Base-by-base conservation (phyloP, 2,329 filamentous ascomycete species). In the Penicillium sp. region DNA sequence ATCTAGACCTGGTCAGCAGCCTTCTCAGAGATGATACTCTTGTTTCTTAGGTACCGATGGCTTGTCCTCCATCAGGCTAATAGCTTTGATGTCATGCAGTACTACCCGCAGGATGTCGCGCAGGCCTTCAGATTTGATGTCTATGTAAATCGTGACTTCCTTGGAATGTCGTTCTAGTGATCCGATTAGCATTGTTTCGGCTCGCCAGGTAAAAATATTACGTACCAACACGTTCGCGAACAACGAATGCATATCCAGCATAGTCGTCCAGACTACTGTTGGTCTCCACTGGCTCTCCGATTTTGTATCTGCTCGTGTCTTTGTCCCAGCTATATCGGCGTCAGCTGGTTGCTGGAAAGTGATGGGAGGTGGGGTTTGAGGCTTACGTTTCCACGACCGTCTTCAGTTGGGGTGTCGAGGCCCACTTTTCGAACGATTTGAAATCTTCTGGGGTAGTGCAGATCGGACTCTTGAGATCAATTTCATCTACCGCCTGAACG, bases 171-270 rank as follows among this genome's bases (percentile, higher is more conserved):
- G 45, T 47, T 51, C 49, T 51, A 38, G 38, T 51, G 7, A 19
- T 51, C 38, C 30, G 0, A 11, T 51, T 35, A 51, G 49, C 3
- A 51, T 38, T 35, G 29, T 5, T 38, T 35, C 49, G 49, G 49
- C 29, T 35, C 9, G 49, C 29, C 3, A 35, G 7, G n/a, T n/a
- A 30, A 49, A 51, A 35, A 35, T 38, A 35, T 51, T 21, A 51
- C 29, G 49, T 35, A 51, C 49, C 49, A 38, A 51, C 30, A 51
- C 49, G 49, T 35, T 35, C 49, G 30, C 49, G 49, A 9, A 51
- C 49, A 51, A 51, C 49, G 49, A 51, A 51, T 51, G 49, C 49
- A 51, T 51, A 51, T 51, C 21, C 49, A 51, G 17, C 49, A 51
- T 51, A 38, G 49, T 51, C 30, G 30, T 50, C 48, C 2, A 30